These are phyloP conservation scores for Podaxis rugospora DNA, from an alignment of 768 basidiomycete genomes.

Conservation along the genomic window DNA sequence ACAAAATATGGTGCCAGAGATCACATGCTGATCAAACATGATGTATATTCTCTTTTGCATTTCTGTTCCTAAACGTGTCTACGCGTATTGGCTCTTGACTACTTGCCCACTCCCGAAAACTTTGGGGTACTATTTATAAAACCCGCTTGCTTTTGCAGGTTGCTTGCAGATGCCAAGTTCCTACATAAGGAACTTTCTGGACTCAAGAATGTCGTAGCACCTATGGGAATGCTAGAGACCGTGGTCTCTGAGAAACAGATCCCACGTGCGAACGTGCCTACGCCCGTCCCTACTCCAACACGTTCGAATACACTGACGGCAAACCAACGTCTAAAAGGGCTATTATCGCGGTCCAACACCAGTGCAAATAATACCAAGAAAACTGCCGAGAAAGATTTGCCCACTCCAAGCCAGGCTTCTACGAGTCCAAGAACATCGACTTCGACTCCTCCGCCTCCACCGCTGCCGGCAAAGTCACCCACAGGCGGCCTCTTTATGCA, in stretches of 20 bases:
- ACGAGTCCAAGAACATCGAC: slow-evolving; percentile 26
- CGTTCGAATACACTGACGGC: slow-evolving; percentile 36
- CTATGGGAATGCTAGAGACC: slow-evolving; percentile 78
- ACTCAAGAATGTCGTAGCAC: slow-evolving; percentile 68
- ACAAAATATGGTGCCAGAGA: background rate
- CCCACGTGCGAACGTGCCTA: slow-evolving; percentile 25
- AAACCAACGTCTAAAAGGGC: slow-evolving; percentile 45
- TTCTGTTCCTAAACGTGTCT: background rate
- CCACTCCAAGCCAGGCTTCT: background rate
- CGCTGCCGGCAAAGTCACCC: slow-evolving; percentile 19
- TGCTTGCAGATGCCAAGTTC: slow-evolving; percentile 75
- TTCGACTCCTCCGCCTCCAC: slow-evolving; percentile 22
- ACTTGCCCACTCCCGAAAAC: background rate
- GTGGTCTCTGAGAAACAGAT: slow-evolving; percentile 80
- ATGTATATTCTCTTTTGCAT: background rate
- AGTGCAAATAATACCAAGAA: slow-evolving; percentile 24
- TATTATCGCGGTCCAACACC: slow-evolving; percentile 35
- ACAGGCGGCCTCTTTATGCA: background rate
- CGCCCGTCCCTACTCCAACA: slow-evolving; percentile 18
- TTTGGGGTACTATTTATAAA: slow-evolving; percentile 7
- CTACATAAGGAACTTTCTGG: slow-evolving; percentile 71
- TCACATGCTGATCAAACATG: slow-evolving; percentile 4
- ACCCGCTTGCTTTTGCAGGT: slow-evolving; percentile 34
- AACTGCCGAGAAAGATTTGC: background rate
- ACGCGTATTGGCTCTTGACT: slow-evolving; percentile 6